Evolutionary conservation across 1,284 basidiomycete genomes (phyloP).

Genomic region (Cutaneotrichosporon dermatis): DNA sequence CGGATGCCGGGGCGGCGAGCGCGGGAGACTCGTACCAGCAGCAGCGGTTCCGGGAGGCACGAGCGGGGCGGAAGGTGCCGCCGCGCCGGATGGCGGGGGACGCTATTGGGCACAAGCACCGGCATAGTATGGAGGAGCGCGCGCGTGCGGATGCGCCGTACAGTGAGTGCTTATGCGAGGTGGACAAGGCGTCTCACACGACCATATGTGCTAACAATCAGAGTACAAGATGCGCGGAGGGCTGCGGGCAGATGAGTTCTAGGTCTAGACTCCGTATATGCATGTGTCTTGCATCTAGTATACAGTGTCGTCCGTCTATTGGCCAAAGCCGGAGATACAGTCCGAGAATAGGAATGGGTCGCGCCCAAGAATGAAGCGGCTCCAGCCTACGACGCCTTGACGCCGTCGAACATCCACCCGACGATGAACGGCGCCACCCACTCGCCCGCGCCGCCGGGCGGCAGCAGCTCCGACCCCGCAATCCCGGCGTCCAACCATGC

Average conservation of each 20-base stretch:
- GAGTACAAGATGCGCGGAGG: constrained; percentile 33
- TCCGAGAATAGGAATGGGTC: too few species aligned
- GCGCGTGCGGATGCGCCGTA: constrained; percentile 43
- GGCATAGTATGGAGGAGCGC: constrained; percentile 32
- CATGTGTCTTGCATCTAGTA: background rate
- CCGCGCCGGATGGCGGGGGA: constrained; percentile 5
- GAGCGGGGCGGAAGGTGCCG: constrained; percentile 1
- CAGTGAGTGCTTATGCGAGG: constrained; percentile 46
- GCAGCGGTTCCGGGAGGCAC: constrained; percentile 2
- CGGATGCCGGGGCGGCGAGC: background rate
- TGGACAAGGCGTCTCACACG: too few species aligned
- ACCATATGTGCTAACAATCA: constrained; percentile 12
- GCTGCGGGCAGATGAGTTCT: constrained; percentile 46
- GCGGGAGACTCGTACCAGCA: background rate
- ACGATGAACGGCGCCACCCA: constrained; percentile 2
- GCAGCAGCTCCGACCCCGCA: constrained; percentile 4
- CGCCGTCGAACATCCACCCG: background rate
- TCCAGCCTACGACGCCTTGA: too few species aligned
- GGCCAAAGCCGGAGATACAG: too few species aligned
- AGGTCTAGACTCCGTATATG: background rate
- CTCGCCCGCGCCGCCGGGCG: constrained; percentile 2
- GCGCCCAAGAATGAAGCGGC: too few species aligned
- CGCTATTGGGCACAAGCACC: background rate
- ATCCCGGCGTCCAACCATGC: constrained; percentile 35
- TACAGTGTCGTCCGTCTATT: background rate